Evolutionary conservation across 2,329 filamentous ascomycete genomes (phyloP).

Genomic region (Fusarium torulosum): DNA sequence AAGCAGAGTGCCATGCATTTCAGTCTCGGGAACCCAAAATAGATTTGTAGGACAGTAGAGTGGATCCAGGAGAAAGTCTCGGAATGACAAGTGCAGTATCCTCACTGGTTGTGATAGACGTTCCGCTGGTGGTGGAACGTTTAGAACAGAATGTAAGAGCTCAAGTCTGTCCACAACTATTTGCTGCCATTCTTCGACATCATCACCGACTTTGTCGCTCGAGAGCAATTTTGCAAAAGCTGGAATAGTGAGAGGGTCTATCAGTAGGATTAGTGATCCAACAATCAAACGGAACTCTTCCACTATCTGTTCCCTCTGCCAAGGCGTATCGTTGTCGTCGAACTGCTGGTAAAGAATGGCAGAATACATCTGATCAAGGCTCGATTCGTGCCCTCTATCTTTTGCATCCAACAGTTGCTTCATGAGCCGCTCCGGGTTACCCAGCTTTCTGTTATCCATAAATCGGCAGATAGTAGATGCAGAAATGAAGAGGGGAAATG

Average conservation of each 20-base stretch:
- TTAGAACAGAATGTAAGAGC: conserved; percentile 53
- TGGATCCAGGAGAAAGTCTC: conserved; percentile 48
- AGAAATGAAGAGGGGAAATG: conserved; percentile 2
- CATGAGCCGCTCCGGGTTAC: background rate
- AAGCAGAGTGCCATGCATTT: background rate
- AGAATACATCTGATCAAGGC: background rate
- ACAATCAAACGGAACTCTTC: conserved; percentile 36
- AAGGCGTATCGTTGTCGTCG: background rate
- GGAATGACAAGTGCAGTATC: conserved; percentile 55
- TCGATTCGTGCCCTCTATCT: background rate
- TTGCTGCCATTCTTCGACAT: background rate
- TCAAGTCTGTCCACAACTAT: conserved; percentile 39
- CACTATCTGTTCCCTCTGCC: background rate
- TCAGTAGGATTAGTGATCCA: conserved; percentile 50
- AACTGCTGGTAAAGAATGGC: background rate
- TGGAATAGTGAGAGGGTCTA: conserved; percentile 49
- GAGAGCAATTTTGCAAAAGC: conserved; percentile 48
- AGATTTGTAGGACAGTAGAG: conserved; percentile 31
- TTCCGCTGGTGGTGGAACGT: conserved; percentile 41
- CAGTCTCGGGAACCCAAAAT: conserved; percentile 35
- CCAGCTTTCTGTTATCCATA: background rate
- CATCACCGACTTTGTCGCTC: background rate
- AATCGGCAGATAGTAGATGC: background rate
- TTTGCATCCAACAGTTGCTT: background rate
- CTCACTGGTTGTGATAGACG: conserved; percentile 41